These are phyloP conservation scores for Saccharomycopsis sp. DNA, from an alignment of 805 yeast species.

Conservation along the genomic window DNA sequence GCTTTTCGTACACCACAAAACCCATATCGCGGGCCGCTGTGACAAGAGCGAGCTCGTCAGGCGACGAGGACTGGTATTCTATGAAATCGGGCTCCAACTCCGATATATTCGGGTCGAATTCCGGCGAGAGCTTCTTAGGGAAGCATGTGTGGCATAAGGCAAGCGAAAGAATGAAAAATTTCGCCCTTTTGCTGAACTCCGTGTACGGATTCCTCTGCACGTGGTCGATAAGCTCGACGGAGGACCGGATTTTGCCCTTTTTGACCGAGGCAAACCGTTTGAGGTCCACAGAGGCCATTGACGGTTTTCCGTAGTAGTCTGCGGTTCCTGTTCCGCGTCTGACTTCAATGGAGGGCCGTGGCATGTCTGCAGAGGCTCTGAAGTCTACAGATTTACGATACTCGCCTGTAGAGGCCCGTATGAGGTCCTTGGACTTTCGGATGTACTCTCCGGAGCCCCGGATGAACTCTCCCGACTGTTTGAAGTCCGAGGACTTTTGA, in stretches of 20 bases:
- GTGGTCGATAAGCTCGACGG: constrained; percentile 61
- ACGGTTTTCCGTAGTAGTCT: constrained; percentile 47
- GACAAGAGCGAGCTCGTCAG: constrained; percentile 91
- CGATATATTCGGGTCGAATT: constrained; percentile 4
- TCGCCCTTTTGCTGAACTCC: constrained; percentile 62
- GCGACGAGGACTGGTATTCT: constrained; percentile 89
- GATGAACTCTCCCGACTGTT: not conserved
- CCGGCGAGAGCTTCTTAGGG: constrained; percentile 45
- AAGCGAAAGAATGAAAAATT: constrained; percentile 70
- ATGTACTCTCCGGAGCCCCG: constrained; percentile 9
- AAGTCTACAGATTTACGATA: constrained; percentile 1
- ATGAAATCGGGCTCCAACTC: constrained; percentile 33
- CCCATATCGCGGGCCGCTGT: constrained; percentile 96
- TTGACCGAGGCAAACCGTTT: not conserved
- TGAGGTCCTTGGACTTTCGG: constrained; percentile 23
- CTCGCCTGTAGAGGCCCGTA: no score
- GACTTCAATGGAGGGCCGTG: constrained; percentile 34
- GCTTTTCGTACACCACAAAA: constrained; percentile 68
- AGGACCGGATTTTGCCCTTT: constrained; percentile 35
- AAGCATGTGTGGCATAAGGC: constrained; percentile 89
- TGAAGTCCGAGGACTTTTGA: not conserved
- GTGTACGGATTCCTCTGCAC: constrained; percentile 68
- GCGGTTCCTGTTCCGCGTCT: constrained; percentile 35
- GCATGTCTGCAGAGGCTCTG: not conserved
- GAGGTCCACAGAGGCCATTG: constrained; percentile 41